Conservation (phyloP, 179 eudicot species). For the Vitellaria paradoxa region DNA sequence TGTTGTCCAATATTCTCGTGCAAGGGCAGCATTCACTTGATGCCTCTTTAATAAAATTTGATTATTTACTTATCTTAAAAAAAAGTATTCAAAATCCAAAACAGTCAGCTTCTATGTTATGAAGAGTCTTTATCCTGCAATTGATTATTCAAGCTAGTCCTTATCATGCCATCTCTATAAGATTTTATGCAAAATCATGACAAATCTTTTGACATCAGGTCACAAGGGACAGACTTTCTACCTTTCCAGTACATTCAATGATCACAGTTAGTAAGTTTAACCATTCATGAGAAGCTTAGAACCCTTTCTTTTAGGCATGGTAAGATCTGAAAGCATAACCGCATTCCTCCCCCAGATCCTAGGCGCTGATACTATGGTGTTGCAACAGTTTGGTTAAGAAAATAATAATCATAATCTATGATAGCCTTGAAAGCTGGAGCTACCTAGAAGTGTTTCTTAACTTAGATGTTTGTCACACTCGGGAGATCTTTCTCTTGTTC, state of each 20-base stretch:
- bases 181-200: neutral
- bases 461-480: neutral
- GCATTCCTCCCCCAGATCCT: neutral
- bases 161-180: neutral
- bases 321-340: neutral
- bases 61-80: neutral
- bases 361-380: neutral
- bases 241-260: neutral
- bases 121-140: neutral
- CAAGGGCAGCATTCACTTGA: no score
- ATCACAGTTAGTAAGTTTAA: neutral
- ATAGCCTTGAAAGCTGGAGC: neutral
- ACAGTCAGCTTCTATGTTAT: neutral
- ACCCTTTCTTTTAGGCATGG: neutral
- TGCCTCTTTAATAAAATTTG: no score
- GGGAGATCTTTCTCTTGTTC: neutral
- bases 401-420: neutral
- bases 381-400: neutral
- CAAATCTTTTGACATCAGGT: neutral
- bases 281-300: conserved; percentile 4
- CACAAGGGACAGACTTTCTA: neutral
- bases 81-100: neutral
- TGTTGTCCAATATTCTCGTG: no score
- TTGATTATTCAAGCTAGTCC: neutral
- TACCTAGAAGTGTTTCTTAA: neutral